These are phyloP conservation scores for Pseudogymnoascus sp. DNA, from an alignment of 2,329 filamentous ascomycete species.

Conservation along the genomic window DNA sequence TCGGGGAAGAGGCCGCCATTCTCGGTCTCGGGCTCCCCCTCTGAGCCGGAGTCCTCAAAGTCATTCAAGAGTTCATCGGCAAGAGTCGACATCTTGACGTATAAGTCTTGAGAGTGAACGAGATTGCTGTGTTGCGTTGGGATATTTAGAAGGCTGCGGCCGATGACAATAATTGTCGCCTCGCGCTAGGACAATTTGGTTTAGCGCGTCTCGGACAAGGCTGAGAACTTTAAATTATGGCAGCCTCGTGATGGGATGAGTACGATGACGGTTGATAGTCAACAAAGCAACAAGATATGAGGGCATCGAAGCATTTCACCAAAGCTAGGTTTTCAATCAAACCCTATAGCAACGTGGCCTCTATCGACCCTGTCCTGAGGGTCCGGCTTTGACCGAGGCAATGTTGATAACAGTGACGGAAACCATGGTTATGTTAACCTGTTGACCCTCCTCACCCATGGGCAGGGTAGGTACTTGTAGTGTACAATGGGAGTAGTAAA, in stretches of 20 bases:
- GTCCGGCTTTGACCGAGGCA: not conserved
- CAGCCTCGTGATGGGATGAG: not conserved
- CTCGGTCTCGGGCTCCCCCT: slow-evolving; percentile 56
- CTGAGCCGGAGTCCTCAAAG: slow-evolving; percentile 78
- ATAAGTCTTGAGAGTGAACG: slow-evolving; percentile 5
- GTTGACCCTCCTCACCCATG: not conserved
- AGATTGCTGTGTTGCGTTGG: slow-evolving; percentile 6
- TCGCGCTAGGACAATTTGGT: not conserved
- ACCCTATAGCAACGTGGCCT: not conserved
- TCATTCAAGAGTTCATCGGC: slow-evolving; percentile 90
- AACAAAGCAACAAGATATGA: not conserved
- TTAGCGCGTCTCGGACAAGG: slow-evolving; percentile 3
- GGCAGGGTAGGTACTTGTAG: not conserved
- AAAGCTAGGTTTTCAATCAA: not conserved
- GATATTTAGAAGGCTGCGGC: slow-evolving; percentile 11
- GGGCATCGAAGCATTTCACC: not conserved
- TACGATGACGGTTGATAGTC: not conserved
- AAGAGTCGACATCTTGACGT: slow-evolving; percentile 66
- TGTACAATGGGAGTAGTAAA: not conserved
- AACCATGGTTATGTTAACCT: not conserved
- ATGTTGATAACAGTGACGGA: not conserved
- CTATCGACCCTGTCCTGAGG: not conserved
- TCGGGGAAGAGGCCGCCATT: slow-evolving; percentile 37
- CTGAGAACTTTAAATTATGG: not conserved
- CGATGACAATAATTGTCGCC: slow-evolving; percentile 8